Conservation (phyloP, 441 rosid genomes). For the Bocquillonia castaneifolia region DNA sequence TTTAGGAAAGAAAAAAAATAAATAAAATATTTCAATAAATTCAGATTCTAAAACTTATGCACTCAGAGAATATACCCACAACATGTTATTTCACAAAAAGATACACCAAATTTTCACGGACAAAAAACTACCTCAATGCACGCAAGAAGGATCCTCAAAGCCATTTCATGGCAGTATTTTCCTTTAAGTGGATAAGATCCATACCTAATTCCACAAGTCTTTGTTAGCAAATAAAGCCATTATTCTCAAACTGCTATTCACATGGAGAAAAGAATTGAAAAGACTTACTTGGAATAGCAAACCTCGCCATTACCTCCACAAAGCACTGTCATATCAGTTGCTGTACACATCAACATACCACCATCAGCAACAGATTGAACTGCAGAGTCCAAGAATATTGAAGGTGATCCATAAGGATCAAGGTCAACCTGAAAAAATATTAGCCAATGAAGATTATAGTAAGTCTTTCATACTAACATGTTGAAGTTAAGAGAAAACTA, state of each 20-base stretch:
- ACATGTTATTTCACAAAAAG: neutral
- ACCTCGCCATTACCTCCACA: conserved; percentile 99
- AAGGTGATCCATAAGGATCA: conserved; percentile 98
- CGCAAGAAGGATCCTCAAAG: conserved; percentile 92
- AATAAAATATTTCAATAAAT: neutral
- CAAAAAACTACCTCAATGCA: conserved; percentile 68
- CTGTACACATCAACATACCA: conserved; percentile 95
- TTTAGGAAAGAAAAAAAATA: neutral
- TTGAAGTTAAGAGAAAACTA: neutral
- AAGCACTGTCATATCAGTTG: conserved; percentile 99
- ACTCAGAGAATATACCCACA: neutral
- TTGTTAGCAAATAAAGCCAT: conserved; percentile 21
- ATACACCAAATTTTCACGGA: neutral
- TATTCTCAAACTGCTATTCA: conserved; percentile 13
- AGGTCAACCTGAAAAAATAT: conserved; percentile 78
- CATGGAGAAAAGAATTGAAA: conserved; percentile 16
- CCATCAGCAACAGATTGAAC: conserved; percentile 95
- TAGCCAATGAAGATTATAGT: conserved; percentile 14
- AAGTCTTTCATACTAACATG: neutral
- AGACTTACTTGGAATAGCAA: conserved; percentile 97
- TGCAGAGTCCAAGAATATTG: conserved; percentile 91
- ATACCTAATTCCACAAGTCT: conserved; percentile 47
- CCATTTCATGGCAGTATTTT: conserved; percentile 98
- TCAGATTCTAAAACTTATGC: neutral
- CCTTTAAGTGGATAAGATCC: conserved; percentile 92